phyloP scores from a whole-genome alignment of 176 grass and related monocot species.

The Oryza brachyantha region DNA sequence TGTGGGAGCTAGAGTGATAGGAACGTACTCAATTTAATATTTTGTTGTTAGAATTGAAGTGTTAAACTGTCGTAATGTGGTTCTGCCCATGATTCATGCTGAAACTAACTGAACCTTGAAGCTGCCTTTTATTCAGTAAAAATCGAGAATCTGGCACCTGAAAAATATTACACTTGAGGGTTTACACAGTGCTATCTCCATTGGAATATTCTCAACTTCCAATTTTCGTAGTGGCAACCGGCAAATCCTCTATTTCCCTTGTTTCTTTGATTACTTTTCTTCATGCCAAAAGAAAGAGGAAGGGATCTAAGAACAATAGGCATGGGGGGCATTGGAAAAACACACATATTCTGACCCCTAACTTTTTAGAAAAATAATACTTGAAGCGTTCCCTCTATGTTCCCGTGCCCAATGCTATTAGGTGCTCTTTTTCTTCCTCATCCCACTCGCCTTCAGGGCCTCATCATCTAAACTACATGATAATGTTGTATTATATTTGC shows the following conservation, averaged over 20 bases:
- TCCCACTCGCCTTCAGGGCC: not conserved
- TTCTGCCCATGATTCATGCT: not conserved
- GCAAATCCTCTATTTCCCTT: not conserved
- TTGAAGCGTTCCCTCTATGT: not conserved
- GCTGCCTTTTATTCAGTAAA: not conserved
- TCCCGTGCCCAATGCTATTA: not conserved
- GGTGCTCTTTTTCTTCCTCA: not conserved
- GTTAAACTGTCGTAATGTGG: no score
- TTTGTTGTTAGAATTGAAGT: not conserved
- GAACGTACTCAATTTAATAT: not conserved
- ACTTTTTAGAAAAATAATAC: not conserved
- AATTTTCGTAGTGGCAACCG: not conserved
- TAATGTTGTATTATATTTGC: not conserved
- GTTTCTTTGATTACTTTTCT: not conserved
- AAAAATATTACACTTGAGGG: not conserved
- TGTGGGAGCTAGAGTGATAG: not conserved
- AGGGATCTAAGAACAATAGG: not conserved
- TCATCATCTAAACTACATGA: not conserved
- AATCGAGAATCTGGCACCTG: not conserved
- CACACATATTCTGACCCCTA: not conserved
- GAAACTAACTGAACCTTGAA: not conserved
- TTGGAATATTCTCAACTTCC: not conserved
- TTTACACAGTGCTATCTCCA: not conserved
- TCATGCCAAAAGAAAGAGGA: not conserved
- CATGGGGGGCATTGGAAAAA: not conserved